Evolutionary conservation across 2,329 filamentous ascomycete species (phyloP).

Genomic region (Botryotinia convoluta): DNA sequence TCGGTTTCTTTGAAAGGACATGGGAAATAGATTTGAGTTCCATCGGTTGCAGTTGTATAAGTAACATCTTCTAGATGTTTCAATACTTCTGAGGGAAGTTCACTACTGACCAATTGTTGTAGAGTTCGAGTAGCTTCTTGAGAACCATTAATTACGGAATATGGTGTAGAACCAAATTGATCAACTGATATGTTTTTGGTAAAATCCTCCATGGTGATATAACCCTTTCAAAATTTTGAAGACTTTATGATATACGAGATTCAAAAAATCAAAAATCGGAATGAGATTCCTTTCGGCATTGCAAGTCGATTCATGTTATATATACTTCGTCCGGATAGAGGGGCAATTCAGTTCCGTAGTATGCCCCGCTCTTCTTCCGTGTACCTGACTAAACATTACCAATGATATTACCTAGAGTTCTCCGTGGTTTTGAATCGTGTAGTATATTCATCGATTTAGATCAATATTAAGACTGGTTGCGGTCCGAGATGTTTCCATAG

Average conservation of each 20-base stretch:
- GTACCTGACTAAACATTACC: constrained; percentile 1
- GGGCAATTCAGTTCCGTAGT: background rate
- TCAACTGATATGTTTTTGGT: background rate
- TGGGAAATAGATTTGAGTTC: constrained; percentile 43
- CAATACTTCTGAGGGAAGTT: constrained; percentile 29
- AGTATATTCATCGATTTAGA: background rate
- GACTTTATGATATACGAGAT: background rate
- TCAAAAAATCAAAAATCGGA: background rate
- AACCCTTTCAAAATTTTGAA: background rate
- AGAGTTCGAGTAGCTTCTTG: constrained; percentile 30
- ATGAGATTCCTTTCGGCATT: background rate
- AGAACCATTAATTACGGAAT: constrained; percentile 33
- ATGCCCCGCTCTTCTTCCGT: background rate
- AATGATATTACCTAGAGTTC: background rate
- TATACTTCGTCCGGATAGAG: background rate
- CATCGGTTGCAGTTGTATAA: constrained; percentile 32
- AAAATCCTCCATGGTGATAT: constrained; percentile 1
- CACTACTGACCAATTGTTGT: constrained; percentile 23
- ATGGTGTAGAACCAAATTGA: constrained; percentile 14
- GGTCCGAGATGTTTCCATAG: background rate
- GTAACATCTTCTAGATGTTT: constrained; percentile 31
- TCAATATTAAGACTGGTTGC: background rate
- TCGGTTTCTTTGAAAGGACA: constrained; percentile 50
- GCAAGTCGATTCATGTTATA: background rate
- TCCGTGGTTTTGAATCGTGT: background rate